These are phyloP conservation scores for Penicillium crustosum DNA, from an alignment of 2,329 filamentous ascomycete species.

Conservation along the genomic window DNA sequence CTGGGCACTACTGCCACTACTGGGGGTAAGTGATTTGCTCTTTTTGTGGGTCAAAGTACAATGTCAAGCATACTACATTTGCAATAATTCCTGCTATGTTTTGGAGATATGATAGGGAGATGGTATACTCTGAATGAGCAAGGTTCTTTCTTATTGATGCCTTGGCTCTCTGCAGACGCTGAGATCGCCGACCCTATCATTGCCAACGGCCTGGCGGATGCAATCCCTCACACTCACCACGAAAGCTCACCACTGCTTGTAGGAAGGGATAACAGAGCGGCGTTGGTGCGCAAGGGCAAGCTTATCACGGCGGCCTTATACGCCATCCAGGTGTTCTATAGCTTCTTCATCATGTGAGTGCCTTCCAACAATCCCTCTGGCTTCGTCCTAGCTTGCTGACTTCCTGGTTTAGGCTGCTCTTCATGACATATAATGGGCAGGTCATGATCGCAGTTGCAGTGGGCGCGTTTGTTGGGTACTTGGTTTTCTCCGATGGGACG, in stretches of 20 bases:
- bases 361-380: background rate
- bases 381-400: background rate
- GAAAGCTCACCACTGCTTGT: conserved; percentile 69
- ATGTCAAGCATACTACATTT: background rate
- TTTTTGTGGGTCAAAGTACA: background rate
- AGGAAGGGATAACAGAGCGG: conserved; percentile 67
- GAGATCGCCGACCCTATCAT: conserved; percentile 34
- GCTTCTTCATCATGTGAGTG: conserved; percentile 98
- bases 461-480: conserved; percentile 84
- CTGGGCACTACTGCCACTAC: conserved; percentile 30
- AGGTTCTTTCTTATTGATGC: conserved; percentile 31
- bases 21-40: conserved; percentile 33
- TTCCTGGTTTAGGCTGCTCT: conserved; percentile 69
- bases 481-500: conserved; percentile 72
- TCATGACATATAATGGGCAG: conserved; percentile 99
- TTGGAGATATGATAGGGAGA: conserved; percentile 8
- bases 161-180: conserved; percentile 35
- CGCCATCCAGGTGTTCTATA: conserved; percentile 94
- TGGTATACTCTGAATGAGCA: conserved; percentile 22
- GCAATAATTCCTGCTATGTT: background rate
- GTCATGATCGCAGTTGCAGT: conserved; percentile 90
- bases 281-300: conserved; percentile 67
- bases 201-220: conserved; percentile 25
- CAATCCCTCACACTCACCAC: conserved; percentile 39
- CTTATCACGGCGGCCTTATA: conserved; percentile 81